phyloP scores from a whole-genome alignment of 2,329 filamentous ascomycete genomes.

The Tolypocladium pustulatum region DNA sequence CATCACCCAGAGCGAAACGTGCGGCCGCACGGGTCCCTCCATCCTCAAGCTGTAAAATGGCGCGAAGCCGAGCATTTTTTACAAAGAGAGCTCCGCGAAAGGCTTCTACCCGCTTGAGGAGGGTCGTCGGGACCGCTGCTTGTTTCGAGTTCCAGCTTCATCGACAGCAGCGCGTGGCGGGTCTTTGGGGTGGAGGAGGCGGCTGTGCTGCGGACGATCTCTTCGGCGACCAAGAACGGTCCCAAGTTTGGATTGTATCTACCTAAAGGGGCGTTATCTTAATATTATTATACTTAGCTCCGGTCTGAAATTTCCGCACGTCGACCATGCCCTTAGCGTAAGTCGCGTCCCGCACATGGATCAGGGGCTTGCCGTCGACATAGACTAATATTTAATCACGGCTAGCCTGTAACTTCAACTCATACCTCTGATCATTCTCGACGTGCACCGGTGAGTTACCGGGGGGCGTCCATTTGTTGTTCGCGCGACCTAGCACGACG shows the following conservation, averaged over 20 bases:
- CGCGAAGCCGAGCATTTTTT: constrained; percentile 14
- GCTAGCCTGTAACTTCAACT: too few relatives aligned
- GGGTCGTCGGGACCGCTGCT: constrained; percentile 10
- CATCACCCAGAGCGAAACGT: constrained; percentile 21
- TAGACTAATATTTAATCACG: too few relatives aligned
- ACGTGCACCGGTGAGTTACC: too few relatives aligned
- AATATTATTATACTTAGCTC: too few relatives aligned
- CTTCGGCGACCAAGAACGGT: neutral
- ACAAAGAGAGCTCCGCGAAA: constrained; percentile 15
- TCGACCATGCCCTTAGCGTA: too few relatives aligned
- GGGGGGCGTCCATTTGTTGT: too few relatives aligned
- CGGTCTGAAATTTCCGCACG: too few relatives aligned
- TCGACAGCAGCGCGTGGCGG: neutral
- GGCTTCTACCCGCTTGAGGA: constrained; percentile 16
- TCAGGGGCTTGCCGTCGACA: too few relatives aligned
- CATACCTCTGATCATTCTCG: too few relatives aligned
- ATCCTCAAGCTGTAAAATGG: constrained; percentile 19
- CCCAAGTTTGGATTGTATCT: neutral
- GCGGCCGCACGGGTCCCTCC: constrained; percentile 22
- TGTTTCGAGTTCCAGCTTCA: neutral
- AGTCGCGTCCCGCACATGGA: too few relatives aligned
- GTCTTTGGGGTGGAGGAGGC: neutral
- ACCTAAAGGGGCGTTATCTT: too few relatives aligned
- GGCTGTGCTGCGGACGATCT: neutral
- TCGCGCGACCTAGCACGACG: too few relatives aligned